A percentile compares a stretch with the other conserved stretches of the same genome.
Conservation (phyloP, 805 yeast species). For the Vanderwaltozyma yarrowii region DNA sequence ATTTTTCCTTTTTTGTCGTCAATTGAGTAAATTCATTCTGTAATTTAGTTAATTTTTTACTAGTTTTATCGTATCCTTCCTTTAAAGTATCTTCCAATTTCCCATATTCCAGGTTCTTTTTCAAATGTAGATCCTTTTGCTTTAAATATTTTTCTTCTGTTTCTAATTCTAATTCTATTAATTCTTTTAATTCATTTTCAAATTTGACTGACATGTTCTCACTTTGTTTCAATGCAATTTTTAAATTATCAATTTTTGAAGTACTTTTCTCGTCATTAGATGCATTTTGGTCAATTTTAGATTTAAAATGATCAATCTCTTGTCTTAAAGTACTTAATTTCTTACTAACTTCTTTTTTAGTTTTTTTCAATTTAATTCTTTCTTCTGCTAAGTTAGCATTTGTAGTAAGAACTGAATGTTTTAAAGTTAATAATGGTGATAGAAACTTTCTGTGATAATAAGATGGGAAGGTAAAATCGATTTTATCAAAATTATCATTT, state of each 20-base stretch:
- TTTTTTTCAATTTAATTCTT: conserved; percentile 44
- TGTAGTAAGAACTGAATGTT: conserved; percentile 56
- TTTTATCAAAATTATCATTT: conserved; percentile 10
- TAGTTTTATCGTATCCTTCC: conserved; percentile 6
- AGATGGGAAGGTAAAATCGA: conserved; percentile 28
- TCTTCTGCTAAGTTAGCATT: conserved; percentile 50
- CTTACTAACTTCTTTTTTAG: conserved; percentile 49
- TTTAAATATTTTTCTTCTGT: conserved; percentile 30
- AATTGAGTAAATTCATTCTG: conserved; percentile 18
- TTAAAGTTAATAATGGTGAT: conserved; percentile 54
- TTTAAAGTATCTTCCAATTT: conserved; percentile 17
- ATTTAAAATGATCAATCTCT: conserved; percentile 47
- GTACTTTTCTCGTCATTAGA: conserved; percentile 48
- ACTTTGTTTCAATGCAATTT: conserved; percentile 32
- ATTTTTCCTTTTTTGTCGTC: conserved; percentile 14
- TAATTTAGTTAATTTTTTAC: conserved; percentile 9
- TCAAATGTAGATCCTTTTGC: conserved; percentile 29
- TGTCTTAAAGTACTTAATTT: conserved; percentile 39
- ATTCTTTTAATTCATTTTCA: conserved; percentile 14
- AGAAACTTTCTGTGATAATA: conserved; percentile 31
- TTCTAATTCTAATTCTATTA: conserved; percentile 9
- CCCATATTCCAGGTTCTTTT: conserved; percentile 25
- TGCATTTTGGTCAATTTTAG: conserved; percentile 37
- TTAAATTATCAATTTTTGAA: conserved; percentile 41
- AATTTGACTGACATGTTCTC: conserved; percentile 22